Evolutionary conservation across 192 early-diverging fungal genomes (phyloP).

Genomic region (Linnemannia hyalina): DNA sequence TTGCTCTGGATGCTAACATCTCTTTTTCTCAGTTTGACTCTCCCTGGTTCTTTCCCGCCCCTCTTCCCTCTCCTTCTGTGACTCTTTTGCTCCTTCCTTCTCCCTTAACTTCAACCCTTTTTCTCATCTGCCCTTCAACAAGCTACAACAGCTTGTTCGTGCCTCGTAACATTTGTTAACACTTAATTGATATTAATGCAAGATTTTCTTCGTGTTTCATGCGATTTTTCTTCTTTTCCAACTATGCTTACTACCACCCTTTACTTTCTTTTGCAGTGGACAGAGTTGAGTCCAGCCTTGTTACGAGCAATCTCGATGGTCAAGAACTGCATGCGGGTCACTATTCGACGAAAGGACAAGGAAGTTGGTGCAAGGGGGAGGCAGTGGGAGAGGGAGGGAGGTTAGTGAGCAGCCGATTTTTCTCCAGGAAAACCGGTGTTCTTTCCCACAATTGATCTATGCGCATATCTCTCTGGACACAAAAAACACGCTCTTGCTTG

Average conservation of each 20-base stretch:
- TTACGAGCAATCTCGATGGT: slow-evolving; percentile 94
- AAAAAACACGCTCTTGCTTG: not conserved
- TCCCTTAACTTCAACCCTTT: not conserved
- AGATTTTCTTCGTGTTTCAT: too few relatives aligned
- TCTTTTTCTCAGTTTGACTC: not conserved
- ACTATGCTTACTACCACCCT: slow-evolving; percentile 1
- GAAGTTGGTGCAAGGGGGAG: not conserved
- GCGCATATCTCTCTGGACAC: not conserved
- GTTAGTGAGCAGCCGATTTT: not conserved
- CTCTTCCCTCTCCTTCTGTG: not conserved
- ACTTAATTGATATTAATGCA: too few relatives aligned
- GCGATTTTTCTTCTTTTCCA: too few relatives aligned
- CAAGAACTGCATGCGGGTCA: slow-evolving; percentile 86
- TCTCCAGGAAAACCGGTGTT: too few relatives aligned
- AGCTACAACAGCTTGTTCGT: too few relatives aligned
- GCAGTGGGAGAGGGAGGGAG: not conserved
- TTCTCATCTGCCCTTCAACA: too few relatives aligned
- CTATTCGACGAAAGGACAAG: slow-evolving; percentile 37
- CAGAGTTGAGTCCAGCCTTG: slow-evolving; percentile 83
- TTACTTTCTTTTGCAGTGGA: slow-evolving; percentile 55
- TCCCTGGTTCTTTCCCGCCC: not conserved
- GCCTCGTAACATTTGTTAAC: too few relatives aligned
- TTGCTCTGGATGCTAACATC: too few relatives aligned
- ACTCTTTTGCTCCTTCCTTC: not conserved
- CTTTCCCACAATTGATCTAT: not conserved